Evolutionary conservation across 306 rosid species (phyloP), one percentile per base, ranked within the genome.

Genomic region (Astragalus glycyphyllos): DNA sequence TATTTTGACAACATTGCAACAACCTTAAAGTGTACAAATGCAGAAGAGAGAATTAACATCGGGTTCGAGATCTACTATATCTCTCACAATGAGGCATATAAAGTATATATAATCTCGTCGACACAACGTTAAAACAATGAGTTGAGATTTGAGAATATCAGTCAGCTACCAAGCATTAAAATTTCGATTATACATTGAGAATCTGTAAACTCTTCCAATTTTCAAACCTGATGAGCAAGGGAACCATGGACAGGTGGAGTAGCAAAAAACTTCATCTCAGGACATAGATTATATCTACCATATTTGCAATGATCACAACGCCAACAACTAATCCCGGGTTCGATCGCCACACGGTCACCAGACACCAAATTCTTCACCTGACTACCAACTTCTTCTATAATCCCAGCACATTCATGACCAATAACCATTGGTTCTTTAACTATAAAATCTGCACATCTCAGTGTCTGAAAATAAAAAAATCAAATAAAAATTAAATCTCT

Each of bases 391-490:
- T 86, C 96, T 72, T 85, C 98, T 53, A 92, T 79, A 49, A 88
- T 78, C 80, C 98, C 98, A 60, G 96, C 96, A 73, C 98, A 90
- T 84, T 92, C 98, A 72, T 92, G 98, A 60, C 98, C 98, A 53
- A 92, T 88, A 3, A 90, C 96, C 96, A 92, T 92, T 42, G 98
- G 98, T 84, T 92, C 96, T 79, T 77, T 82, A 37, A 90, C 96
- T 26, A 90, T 34, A 57, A 80, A 90, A 75, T 92, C 86, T 31
- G 98, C 98, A 60, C 77, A 81, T 77, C 85, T 90, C 91, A 92
- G 2, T 20, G 83, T 75, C 98, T 92, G 85, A 69, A 64, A 76
- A 61, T 14, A 74, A 23, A 79, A 7, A 7, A 56, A 80, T 55
- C 50, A 77, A 69, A 8, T 16, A 59, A 37, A 72, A 48, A 42